A percentile compares a stretch with the other conserved stretches of the same genome.
Evolutionary conservation across 2,329 filamentous ascomycete species (phyloP).

Genomic region (Colletotrichum tamarilloi): DNA sequence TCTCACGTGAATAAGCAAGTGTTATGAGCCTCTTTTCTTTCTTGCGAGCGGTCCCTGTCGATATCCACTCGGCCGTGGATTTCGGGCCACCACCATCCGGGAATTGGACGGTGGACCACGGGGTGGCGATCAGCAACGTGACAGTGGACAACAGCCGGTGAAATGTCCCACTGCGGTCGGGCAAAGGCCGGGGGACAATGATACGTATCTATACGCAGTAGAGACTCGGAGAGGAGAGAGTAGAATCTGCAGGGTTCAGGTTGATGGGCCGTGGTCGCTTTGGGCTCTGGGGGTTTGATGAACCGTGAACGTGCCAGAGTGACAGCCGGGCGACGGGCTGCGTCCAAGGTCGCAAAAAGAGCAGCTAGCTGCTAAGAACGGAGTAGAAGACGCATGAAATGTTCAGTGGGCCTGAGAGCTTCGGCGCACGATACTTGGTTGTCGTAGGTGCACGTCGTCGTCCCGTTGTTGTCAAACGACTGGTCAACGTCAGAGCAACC

Average conservation of each 20-base stretch:
- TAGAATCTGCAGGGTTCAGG: constrained; percentile 14
- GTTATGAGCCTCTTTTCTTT: constrained; percentile 18
- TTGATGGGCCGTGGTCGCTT: constrained; percentile 7
- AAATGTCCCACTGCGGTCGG: constrained; percentile 19
- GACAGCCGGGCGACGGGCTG: constrained; percentile 25
- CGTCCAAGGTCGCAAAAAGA: constrained; percentile 24
- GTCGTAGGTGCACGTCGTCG: constrained; percentile 10
- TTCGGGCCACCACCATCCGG: constrained; percentile 25
- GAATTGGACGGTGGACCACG: constrained; percentile 26
- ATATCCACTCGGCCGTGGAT: constrained; percentile 24
- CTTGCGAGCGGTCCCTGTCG: constrained; percentile 17
- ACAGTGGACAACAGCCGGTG: constrained; percentile 26
- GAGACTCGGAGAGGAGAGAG: neutral
- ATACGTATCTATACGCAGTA: neutral
- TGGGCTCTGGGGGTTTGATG: constrained; percentile 1
- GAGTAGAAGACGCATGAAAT: neutral
- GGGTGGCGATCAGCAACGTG: constrained; percentile 33
- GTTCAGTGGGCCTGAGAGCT: neutral
- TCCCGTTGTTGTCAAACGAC: constrained; percentile 22
- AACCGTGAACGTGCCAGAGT: constrained; percentile 22
- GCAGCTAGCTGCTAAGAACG: neutral
- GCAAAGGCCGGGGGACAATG: constrained; percentile 28
- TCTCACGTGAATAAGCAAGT: neutral
- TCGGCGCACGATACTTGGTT: constrained; percentile 13
- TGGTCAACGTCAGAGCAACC: constrained; percentile 24